Evolutionary conservation across 139 green algal species (phyloP).

Genomic region (Pycnococcus provasolii): DNA sequence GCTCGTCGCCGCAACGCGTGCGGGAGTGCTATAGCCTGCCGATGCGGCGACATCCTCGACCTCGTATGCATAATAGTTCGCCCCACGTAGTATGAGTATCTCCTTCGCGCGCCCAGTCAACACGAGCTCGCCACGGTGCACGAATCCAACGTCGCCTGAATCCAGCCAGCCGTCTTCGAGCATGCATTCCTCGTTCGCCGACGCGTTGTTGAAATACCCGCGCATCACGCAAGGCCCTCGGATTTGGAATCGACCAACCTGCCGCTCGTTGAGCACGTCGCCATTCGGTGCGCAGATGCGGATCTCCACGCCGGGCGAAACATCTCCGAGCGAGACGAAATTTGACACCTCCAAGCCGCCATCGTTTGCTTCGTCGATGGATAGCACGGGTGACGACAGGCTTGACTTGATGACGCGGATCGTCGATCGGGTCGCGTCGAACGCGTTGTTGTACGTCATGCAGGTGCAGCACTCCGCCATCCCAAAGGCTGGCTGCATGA

Average conservation of each 20-base stretch:
- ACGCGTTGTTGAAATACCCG: neutral
- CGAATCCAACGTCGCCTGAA: neutral
- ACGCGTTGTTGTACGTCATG: constrained; percentile 1
- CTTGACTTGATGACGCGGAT: neutral
- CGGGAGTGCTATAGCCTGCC: neutral
- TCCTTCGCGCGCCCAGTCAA: neutral
- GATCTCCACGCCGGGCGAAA: neutral
- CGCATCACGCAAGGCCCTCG: neutral
- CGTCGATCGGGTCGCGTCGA: neutral
- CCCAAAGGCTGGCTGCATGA: neutral
- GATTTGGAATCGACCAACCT: neutral
- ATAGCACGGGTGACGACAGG: neutral
- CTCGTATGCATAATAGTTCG: neutral
- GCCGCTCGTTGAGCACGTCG: neutral
- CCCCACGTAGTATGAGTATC: neutral
- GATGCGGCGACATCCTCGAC: neutral
- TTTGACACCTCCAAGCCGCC: neutral
- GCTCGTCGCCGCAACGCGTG: no score
- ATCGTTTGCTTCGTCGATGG: neutral
- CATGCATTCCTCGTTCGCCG: neutral
- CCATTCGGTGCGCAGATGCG: neutral
- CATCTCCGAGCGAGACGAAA: neutral
- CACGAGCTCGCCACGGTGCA: neutral
- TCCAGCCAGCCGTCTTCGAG: neutral
- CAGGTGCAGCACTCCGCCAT: constrained; percentile 2